Conservation (phyloP, 164 flowering plant species). For the Cinnamomum micranthum region DNA sequence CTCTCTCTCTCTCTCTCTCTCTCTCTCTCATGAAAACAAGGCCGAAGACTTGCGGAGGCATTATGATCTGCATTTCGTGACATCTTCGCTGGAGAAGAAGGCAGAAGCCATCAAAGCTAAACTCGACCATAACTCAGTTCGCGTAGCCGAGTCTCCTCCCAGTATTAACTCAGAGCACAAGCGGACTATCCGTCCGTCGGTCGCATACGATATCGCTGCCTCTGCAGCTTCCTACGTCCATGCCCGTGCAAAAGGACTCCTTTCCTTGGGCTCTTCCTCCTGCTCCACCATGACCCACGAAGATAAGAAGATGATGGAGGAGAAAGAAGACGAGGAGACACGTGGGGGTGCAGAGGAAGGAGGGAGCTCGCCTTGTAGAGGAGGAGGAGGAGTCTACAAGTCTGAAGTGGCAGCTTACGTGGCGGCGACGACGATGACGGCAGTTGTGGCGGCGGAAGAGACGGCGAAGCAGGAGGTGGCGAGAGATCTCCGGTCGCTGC, state of each 20-base stretch:
- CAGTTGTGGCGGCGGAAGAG: constrained; percentile 88
- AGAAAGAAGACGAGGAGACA: constrained; percentile 6
- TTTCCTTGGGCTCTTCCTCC: constrained; percentile 17
- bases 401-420: constrained; percentile 69
- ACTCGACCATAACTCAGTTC: constrained; percentile 41
- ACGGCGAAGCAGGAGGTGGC: constrained; percentile 67
- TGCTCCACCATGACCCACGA: constrained; percentile 15
- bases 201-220: constrained; percentile 77
- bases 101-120: constrained; percentile 58
- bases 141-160: constrained; percentile 17
- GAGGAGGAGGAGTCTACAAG: constrained; percentile 29
- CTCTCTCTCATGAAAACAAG: constrained; percentile 19
- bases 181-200: constrained; percentile 33
- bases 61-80: constrained; percentile 55
- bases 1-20: too few relatives aligned
- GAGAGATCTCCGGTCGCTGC: constrained; percentile 69
- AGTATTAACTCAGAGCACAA: constrained; percentile 21
- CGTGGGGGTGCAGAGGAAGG: constrained; percentile 17
- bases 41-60: constrained; percentile 45
- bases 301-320: constrained; percentile 13
- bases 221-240: constrained; percentile 81
- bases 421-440: constrained; percentile 85
- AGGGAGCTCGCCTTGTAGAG: constrained; percentile 23
- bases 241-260: constrained; percentile 37
- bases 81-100: constrained; percentile 85